Conservation (phyloP, 192 early-diverging fungal species). For the Backusella sp. region DNA sequence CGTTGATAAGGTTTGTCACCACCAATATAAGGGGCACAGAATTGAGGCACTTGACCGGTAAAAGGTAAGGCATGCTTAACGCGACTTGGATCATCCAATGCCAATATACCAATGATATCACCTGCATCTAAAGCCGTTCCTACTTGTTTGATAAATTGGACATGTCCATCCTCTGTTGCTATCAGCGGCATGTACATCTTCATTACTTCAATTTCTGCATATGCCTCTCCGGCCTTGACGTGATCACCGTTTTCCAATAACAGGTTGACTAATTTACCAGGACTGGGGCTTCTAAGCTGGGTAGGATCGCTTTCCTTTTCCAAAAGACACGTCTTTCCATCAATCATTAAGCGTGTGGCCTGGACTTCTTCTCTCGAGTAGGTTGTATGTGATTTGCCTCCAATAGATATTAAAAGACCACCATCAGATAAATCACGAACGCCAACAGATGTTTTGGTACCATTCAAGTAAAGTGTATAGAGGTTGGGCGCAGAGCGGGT, state of each 20-base stretch:
- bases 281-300: slow-evolving; percentile 90
- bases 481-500: slow-evolving; percentile 77
- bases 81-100: slow-evolving; percentile 87
- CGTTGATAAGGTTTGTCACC: slow-evolving; percentile 90
- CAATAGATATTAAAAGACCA: slow-evolving; percentile 84
- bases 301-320: slow-evolving; percentile 98
- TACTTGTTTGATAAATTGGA: slow-evolving; percentile 85
- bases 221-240: slow-evolving; percentile 83
- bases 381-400: slow-evolving; percentile 85
- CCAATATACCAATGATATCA: slow-evolving; percentile 89
- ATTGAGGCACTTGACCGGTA: slow-evolving; percentile 65
- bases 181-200: slow-evolving; percentile 99
- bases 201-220: slow-evolving; percentile 99
- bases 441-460: slow-evolving; percentile 75
- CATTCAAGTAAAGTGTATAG: slow-evolving; percentile 79
- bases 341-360: slow-evolving; percentile 83
- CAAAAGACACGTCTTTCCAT: slow-evolving; percentile 87
- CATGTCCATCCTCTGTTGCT: slow-evolving; percentile 86
- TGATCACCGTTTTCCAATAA: slow-evolving; percentile 91
- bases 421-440: slow-evolving; percentile 87
- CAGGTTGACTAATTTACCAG: slow-evolving; percentile 93
- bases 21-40: slow-evolving; percentile 76
- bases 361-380: slow-evolving; percentile 89
- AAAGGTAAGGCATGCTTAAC: slow-evolving; percentile 89
- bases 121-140: slow-evolving; percentile 81